Evolutionary conservation across 2,329 filamentous ascomycete genomes (phyloP).

Genomic region (Neobulgaria alba): DNA sequence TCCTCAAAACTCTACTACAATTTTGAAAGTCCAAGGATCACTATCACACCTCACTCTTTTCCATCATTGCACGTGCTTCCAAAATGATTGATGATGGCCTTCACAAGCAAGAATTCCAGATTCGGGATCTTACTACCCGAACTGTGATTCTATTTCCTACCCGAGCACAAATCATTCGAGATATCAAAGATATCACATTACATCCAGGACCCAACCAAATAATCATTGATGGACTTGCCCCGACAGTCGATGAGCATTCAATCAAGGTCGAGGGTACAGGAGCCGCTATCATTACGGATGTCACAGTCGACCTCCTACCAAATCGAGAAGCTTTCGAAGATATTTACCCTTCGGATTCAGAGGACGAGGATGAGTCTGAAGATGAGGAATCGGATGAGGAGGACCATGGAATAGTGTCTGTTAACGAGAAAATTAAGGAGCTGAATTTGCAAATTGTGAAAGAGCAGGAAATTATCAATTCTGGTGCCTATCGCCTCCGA

Average conservation of each 20-base stretch:
- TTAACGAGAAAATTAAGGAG: slow-evolving; percentile 19
- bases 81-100: slow-evolving; percentile 19
- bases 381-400: slow-evolving; percentile 27
- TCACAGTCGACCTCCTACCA: slow-evolving; percentile 48
- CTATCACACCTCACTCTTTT: no score
- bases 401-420: slow-evolving; percentile 18
- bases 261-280: slow-evolving; percentile 53
- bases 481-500: slow-evolving; percentile 18
- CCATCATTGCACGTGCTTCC: no score
- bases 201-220: slow-evolving; percentile 48
- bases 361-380: slow-evolving; percentile 25
- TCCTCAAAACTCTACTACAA: no score
- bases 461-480: slow-evolving; percentile 28
- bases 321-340: slow-evolving; percentile 38
- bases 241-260: slow-evolving; percentile 44
- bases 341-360: slow-evolving; percentile 30
- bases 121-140: slow-evolving; percentile 49
- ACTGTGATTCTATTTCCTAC: slow-evolving; percentile 55
- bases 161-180: slow-evolving; percentile 50
- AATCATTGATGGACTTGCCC: slow-evolving; percentile 44
- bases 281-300: slow-evolving; percentile 51
- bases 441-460: slow-evolving; percentile 15
- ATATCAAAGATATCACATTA: slow-evolving; percentile 46
- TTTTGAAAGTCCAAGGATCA: no score
- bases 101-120: slow-evolving; percentile 40